Percentiles rank a stretch among this genome's conserved stretches.
phyloP scores from a whole-genome alignment of 331 rosid genomes.

The Quercus tomentella region DNA sequence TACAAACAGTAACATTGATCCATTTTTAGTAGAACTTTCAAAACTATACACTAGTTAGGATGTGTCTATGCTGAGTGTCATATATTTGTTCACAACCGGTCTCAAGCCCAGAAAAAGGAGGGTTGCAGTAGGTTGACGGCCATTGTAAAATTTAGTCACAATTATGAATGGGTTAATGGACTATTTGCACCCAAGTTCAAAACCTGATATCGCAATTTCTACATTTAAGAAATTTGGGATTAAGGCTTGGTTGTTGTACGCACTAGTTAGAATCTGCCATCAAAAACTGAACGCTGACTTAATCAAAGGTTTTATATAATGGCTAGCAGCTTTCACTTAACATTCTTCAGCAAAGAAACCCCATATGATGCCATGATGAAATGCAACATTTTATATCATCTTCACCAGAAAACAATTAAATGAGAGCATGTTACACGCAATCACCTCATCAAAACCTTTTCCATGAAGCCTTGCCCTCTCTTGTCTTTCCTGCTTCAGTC shows the following conservation, averaged over 20 bases:
- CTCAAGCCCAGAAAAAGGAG: too few relatives aligned
- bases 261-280: neutral
- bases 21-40: neutral
- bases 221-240: too few relatives aligned
- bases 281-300: neutral
- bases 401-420: neutral
- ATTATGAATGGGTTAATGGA: too few relatives aligned
- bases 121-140: too few relatives aligned
- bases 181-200: too few relatives aligned
- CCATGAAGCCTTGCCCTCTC: constrained; percentile 89
- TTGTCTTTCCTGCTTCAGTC: constrained; percentile 65
- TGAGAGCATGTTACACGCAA: neutral
- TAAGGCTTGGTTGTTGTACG: too few relatives aligned
- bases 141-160: too few relatives aligned
- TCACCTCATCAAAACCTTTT: constrained; percentile 87
- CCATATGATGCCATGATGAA: neutral
- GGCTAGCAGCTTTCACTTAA: neutral
- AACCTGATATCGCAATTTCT: too few relatives aligned
- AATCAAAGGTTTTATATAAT: neutral
- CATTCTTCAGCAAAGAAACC: neutral
- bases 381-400: neutral
- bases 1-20: neutral
- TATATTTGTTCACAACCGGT: too few relatives aligned
- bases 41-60: neutral
- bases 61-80: too few relatives aligned